These are phyloP conservation scores for Sugiyamaella chiloensis DNA, from an alignment of 805 yeast species.

Conservation along the genomic window DNA sequence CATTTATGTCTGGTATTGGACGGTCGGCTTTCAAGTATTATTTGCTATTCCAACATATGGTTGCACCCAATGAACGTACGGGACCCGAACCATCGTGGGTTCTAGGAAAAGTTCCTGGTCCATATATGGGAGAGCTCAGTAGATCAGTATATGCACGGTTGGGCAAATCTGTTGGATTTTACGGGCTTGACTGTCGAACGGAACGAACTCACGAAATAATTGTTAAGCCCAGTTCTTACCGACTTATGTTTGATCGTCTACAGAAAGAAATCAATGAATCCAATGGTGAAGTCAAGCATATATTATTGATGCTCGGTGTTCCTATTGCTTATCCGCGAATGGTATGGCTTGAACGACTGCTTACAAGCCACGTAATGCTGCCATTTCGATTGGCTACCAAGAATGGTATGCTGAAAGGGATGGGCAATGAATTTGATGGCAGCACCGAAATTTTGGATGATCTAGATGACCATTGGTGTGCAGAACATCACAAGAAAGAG, in stretches of 20 bases:
- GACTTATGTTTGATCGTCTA: constrained; percentile 57
- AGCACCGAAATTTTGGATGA: constrained; percentile 88
- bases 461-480: constrained; percentile 95
- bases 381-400: constrained; percentile 58
- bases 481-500: constrained; percentile 79
- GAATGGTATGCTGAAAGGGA: constrained; percentile 55
- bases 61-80: constrained; percentile 43
- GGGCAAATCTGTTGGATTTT: constrained; percentile 67
- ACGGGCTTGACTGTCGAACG: constrained; percentile 90
- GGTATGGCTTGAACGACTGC: constrained; percentile 81
- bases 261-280: constrained; percentile 49
- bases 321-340: constrained; percentile 94
- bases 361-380: constrained; percentile 50
- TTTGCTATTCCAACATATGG: constrained; percentile 88
- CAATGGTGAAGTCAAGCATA: constrained; percentile 63
- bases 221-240: constrained; percentile 54
- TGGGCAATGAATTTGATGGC: constrained; percentile 91
- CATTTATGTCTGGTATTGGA: constrained; percentile 71
- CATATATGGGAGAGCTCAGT: constrained; percentile 61
- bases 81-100: constrained; percentile 59
- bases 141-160: constrained; percentile 70
- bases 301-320: constrained; percentile 83
- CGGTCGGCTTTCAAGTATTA: constrained; percentile 78
- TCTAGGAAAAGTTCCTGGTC: constrained; percentile 54
- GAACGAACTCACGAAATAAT: constrained; percentile 70